Percentiles rank a stretch among this genome's conserved stretches.
These are phyloP conservation scores for Fusarium setosum DNA, from an alignment of 2,329 filamentous ascomycete species.

Conservation along the genomic window DNA sequence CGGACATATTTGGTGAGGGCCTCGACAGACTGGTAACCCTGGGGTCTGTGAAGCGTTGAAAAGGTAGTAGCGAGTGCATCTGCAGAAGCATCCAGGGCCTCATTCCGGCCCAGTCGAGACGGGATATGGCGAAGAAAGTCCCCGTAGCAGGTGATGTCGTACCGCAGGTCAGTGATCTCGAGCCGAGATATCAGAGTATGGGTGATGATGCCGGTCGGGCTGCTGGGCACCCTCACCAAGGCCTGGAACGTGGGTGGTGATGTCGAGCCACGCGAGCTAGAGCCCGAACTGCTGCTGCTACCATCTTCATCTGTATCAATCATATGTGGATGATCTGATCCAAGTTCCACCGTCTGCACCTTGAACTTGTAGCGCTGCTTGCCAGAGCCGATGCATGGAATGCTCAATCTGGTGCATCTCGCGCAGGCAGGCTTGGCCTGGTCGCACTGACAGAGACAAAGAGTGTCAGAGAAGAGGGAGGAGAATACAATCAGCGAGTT, in stretches of 20 bases:
- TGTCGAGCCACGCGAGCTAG: not conserved
- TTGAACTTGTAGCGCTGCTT: conserved; percentile 62
- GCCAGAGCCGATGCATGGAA: conserved; percentile 59
- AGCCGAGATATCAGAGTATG: conserved; percentile 47
- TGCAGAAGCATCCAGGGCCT: conserved; percentile 56
- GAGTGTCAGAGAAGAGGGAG: not conserved
- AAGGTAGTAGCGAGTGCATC: conserved; percentile 45
- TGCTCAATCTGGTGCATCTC: conserved; percentile 57
- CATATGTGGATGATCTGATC: conserved; percentile 6
- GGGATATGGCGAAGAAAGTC: conserved; percentile 58
- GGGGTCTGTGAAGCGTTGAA: conserved; percentile 34
- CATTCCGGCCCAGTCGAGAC: conserved; percentile 55
- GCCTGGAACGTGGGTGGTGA: conserved; percentile 5
- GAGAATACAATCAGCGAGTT: too few species aligned
- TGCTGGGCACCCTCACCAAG: conserved; percentile 42
- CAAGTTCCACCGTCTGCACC: conserved; percentile 42
- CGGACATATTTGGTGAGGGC: conserved; percentile 46
- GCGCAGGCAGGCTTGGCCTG: conserved; percentile 56
- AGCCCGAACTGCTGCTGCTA: not conserved
- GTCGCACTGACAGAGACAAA: conserved; percentile 54
- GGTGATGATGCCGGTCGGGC: conserved; percentile 40
- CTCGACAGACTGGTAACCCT: conserved; percentile 27
- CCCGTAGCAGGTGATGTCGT: conserved; percentile 60
- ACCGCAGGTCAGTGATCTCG: conserved; percentile 55
- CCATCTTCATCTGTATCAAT: conserved; percentile 17